Evolutionary conservation across 495 filamentous ascomycete genomes (phyloP).

Genomic region (Neurospora discreta): DNA sequence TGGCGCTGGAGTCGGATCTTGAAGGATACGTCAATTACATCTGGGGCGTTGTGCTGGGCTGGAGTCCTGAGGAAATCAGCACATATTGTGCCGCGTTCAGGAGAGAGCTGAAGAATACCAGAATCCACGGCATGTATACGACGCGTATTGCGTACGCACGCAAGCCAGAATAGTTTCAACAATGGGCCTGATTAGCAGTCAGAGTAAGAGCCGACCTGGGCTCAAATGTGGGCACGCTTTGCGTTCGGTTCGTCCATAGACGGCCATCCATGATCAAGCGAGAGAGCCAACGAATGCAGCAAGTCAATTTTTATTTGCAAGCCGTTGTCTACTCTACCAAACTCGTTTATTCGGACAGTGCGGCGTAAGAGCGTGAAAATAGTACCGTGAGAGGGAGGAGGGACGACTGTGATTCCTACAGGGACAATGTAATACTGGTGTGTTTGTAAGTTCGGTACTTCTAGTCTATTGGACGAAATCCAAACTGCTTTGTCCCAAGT

Average conservation of each 20-base stretch:
- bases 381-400: too few relatives aligned
- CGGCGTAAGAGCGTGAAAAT: too few relatives aligned
- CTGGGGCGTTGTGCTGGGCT: slow-evolving; percentile 7
- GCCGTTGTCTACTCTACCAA: background rate
- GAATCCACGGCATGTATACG: background rate
- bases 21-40: slow-evolving; percentile 5
- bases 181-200: background rate
- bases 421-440: too few relatives aligned
- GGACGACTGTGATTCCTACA: too few relatives aligned
- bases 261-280: too few relatives aligned
- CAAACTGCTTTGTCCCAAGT: too few relatives aligned
- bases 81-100: slow-evolving; percentile 1
- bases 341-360: background rate
- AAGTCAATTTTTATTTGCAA: background rate
- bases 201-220: background rate
- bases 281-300: background rate
- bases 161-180: slow-evolving; percentile 2
- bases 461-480: too few relatives aligned
- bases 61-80: slow-evolving; percentile 7
- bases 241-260: background rate
- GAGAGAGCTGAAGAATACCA: background rate
- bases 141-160: slow-evolving; percentile 17
- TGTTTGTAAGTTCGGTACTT: too few relatives aligned
- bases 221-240: background rate
- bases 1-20: slow-evolving; percentile 3